Conservation (phyloP, 2,329 filamentous ascomycete species). For the Fusarium veterinarium region DNA sequence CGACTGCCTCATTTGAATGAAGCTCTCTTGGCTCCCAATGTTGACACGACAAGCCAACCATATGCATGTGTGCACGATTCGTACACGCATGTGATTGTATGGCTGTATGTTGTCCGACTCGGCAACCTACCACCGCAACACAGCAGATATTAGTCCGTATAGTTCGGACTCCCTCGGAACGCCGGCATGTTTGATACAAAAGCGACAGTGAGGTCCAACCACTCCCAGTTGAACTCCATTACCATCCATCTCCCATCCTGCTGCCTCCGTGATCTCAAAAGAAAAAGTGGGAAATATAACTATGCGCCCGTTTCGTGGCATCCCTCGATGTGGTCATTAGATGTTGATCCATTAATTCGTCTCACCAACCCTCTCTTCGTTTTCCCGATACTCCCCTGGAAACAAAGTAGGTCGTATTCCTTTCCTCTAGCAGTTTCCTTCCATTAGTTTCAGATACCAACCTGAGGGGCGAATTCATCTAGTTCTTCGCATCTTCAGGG, state of each 20-base stretch:
- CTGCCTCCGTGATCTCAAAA: constrained; percentile 17
- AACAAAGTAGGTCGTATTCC: background rate
- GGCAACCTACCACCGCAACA: background rate
- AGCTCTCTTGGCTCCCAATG: background rate
- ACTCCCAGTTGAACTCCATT: constrained; percentile 28
- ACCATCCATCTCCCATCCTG: constrained; percentile 16
- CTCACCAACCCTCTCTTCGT: constrained; percentile 19
- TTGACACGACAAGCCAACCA: background rate
- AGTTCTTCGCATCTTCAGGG: constrained; percentile 29
- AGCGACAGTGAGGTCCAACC: constrained; percentile 33
- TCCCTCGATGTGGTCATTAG: constrained; percentile 33
- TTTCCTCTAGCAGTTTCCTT: background rate
- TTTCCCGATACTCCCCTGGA: background rate
- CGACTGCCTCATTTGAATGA: background rate
- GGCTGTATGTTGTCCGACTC: constrained; percentile 1
- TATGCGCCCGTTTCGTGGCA: constrained; percentile 23
- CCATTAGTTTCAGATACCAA: background rate
- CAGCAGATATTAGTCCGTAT: constrained; percentile 27
- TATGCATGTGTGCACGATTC: background rate
- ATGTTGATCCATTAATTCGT: constrained; percentile 41
- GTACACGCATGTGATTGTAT: background rate
- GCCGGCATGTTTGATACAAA: constrained; percentile 37
- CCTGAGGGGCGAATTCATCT: background rate
- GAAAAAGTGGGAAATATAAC: constrained; percentile 21
- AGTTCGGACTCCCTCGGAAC: constrained; percentile 24